phyloP scores from a whole-genome alignment of 306 rosid genomes.

The Trifolium dubium region DNA sequence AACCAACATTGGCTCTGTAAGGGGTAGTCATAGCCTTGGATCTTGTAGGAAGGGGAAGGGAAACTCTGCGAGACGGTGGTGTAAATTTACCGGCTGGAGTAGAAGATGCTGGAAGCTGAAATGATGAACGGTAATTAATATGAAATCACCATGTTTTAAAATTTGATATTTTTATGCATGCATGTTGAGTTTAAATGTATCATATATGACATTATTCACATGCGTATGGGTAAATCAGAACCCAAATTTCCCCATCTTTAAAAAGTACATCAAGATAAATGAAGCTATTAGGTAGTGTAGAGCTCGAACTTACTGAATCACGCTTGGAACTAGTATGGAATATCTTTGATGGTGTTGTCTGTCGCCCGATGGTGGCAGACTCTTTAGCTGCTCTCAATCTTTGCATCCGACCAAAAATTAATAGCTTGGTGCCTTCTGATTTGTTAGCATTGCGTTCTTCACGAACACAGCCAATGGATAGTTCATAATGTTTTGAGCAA shows the following conservation, averaged over 20 bases:
- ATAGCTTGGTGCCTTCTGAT: constrained; percentile 55
- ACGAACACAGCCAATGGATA: constrained; percentile 48
- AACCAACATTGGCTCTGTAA: constrained; percentile 50
- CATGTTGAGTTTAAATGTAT: background rate
- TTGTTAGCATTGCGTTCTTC: constrained; percentile 45
- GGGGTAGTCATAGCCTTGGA: constrained; percentile 49
- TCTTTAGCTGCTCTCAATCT: constrained; percentile 51
- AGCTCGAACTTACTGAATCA: constrained; percentile 58
- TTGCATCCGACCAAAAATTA: constrained; percentile 47
- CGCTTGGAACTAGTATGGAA: constrained; percentile 44
- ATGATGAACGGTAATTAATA: constrained; percentile 8
- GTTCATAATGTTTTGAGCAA: constrained; percentile 51
- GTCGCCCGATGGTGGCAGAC: constrained; percentile 51
- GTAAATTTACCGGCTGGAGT: constrained; percentile 49
- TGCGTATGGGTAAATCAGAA: background rate
- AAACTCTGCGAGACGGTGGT: constrained; percentile 66
- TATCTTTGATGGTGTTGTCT: constrained; percentile 54
- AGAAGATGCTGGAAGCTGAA: constrained; percentile 65
- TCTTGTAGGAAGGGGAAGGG: constrained; percentile 73
- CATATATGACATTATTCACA: constrained; percentile 12
- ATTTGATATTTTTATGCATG: constrained; percentile 3
- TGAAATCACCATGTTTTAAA: background rate
- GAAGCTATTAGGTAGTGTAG: constrained; percentile 17
- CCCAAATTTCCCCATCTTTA: background rate
- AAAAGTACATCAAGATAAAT: background rate